phyloP scores from a whole-genome alignment of 805 yeast species.

The Peterozyma toletana region DNA sequence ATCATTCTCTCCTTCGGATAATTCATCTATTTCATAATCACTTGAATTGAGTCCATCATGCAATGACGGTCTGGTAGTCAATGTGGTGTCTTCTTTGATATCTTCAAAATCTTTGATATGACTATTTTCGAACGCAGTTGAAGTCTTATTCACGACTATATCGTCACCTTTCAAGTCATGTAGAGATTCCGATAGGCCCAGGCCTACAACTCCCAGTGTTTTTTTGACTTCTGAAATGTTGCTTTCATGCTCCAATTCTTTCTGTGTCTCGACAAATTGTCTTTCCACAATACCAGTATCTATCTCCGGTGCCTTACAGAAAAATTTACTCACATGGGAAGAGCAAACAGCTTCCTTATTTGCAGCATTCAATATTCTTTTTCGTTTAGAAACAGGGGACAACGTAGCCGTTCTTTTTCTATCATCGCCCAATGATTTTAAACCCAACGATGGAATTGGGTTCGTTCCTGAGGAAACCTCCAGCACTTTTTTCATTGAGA shows the following conservation, averaged over 20 bases:
- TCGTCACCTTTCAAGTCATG: not conserved
- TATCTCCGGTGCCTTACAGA: not conserved
- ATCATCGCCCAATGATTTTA: not conserved
- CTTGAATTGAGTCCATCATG: constrained; percentile 14
- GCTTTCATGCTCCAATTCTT: constrained; percentile 5
- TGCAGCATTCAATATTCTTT: constrained; percentile 14
- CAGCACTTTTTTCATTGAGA: constrained; percentile 15
- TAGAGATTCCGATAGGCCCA: no score
- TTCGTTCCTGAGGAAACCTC: constrained; percentile 1
- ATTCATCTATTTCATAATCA: constrained; percentile 15
- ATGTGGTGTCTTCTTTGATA: not conserved
- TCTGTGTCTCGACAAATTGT: constrained; percentile 6
- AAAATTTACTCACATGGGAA: constrained; percentile 12
- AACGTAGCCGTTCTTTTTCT: constrained; percentile 1
- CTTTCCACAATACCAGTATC: not conserved
- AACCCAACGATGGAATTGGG: not conserved
- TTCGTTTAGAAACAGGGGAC: constrained; percentile 19
- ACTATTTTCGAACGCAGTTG: not conserved
- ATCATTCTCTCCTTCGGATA: constrained; percentile 4
- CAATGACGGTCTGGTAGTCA: not conserved
- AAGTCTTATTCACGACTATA: not conserved
- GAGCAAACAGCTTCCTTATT: not conserved
- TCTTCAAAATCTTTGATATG: not conserved
- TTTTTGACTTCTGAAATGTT: no score
- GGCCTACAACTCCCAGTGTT: no score